Evolutionary conservation across 495 filamentous ascomycete genomes (phyloP).

Genomic region (Aspergillus avenaceus): DNA sequence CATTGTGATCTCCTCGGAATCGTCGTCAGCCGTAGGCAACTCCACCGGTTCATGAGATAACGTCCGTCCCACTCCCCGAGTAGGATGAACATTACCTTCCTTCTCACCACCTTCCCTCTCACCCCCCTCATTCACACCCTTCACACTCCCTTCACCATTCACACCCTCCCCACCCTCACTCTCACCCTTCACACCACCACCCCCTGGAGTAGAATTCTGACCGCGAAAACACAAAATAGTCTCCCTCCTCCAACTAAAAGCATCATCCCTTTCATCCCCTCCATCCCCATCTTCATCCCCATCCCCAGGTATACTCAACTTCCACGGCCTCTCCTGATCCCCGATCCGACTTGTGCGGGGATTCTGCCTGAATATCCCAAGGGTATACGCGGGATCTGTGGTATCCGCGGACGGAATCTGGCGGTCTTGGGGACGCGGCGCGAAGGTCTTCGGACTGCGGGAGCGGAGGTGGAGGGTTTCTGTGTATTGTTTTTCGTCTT

Average conservation of each 20-base stretch:
- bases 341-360: slow-evolving; percentile 22
- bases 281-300: slow-evolving; percentile 1
- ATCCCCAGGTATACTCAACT: slow-evolving; percentile 24
- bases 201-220: not conserved
- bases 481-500: too few relatives aligned
- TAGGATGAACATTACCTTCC: slow-evolving; percentile 16
- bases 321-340: slow-evolving; percentile 29
- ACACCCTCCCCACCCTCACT: too few relatives aligned
- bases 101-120: not conserved
- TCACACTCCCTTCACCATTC: too few relatives aligned
- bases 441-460: slow-evolving; percentile 21
- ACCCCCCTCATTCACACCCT: too few relatives aligned
- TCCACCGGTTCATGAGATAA: slow-evolving; percentile 32
- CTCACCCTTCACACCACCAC: too few relatives aligned
- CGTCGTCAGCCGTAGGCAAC: slow-evolving; percentile 40
- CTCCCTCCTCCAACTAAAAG: too few relatives aligned
- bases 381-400: slow-evolving; percentile 22
- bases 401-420: slow-evolving; percentile 16
- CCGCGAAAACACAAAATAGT: too few relatives aligned
- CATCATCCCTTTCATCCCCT: not conserved
- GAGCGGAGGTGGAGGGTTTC: slow-evolving; percentile 24
- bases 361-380: slow-evolving; percentile 22
- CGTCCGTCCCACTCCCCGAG: slow-evolving; percentile 17
- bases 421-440: slow-evolving; percentile 13
- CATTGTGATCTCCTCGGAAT: slow-evolving; percentile 61